Evolutionary conservation across 2,329 filamentous ascomycete species (phyloP).

Genomic region (Periconia macrospinosa): DNA sequence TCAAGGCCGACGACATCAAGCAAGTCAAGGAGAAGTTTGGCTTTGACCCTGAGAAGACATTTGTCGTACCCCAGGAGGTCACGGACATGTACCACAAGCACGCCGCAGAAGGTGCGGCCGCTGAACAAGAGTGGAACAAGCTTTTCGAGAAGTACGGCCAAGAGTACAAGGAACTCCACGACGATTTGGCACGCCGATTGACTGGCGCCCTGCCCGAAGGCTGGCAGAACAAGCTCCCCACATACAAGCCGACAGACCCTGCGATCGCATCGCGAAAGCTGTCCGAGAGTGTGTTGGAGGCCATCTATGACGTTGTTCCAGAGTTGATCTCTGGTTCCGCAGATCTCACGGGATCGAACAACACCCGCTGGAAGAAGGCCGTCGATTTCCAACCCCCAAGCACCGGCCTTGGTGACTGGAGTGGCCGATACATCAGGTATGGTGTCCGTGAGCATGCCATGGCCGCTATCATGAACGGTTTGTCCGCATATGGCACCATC

Average conservation of each 20-base stretch:
- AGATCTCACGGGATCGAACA: slow-evolving; percentile 97
- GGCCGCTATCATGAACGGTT: slow-evolving; percentile 92
- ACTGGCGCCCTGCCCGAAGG: slow-evolving; percentile 85
- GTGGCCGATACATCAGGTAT: slow-evolving; percentile 89
- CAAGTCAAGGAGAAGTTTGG: slow-evolving; percentile 93
- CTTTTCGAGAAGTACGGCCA: slow-evolving; percentile 83
- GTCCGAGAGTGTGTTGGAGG: slow-evolving; percentile 88
- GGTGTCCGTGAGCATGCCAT: slow-evolving; percentile 91
- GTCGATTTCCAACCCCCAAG: slow-evolving; percentile 95
- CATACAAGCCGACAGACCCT: slow-evolving; percentile 82
- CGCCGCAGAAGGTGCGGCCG: slow-evolving; percentile 80
- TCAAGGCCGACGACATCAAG: slow-evolving; percentile 93
- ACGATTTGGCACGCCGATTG: slow-evolving; percentile 79
- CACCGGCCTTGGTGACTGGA: slow-evolving; percentile 83
- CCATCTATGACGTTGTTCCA: slow-evolving; percentile 79
- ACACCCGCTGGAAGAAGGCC: slow-evolving; percentile 96
- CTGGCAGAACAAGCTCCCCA: slow-evolving; percentile 92
- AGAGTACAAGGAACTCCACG: slow-evolving; percentile 76
- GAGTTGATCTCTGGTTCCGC: slow-evolving; percentile 96
- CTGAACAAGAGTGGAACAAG: slow-evolving; percentile 94
- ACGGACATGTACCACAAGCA: slow-evolving; percentile 90
- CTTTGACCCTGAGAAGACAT: slow-evolving; percentile 92
- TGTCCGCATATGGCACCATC: slow-evolving; percentile 91
- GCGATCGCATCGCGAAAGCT: slow-evolving; percentile 94
- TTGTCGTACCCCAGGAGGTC: slow-evolving; percentile 91